Evolutionary conservation across 495 filamentous ascomycete species (phyloP).

Genomic region (Lepraria neglecta): DNA sequence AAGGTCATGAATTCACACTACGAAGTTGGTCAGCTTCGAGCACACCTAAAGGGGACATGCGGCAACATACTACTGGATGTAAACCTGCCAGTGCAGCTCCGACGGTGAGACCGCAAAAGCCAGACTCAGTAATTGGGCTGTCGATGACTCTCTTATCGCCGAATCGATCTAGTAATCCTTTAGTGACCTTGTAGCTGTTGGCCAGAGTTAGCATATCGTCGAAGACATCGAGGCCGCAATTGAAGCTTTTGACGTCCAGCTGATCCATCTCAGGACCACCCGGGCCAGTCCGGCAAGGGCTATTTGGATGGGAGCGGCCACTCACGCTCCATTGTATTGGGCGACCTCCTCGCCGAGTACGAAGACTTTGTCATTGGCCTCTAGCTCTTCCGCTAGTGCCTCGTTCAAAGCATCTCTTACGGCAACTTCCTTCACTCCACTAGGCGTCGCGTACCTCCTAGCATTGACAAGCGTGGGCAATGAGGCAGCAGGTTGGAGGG

Average conservation of each 20-base stretch:
- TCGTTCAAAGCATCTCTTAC: conserved; percentile 97
- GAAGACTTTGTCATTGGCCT: conserved; percentile 89
- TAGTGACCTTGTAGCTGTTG: conserved; percentile 90
- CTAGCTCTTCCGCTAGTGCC: conserved; percentile 94
- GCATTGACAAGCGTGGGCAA: conserved; percentile 41
- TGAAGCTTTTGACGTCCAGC: conserved; percentile 9
- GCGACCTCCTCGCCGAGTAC: conserved; percentile 96
- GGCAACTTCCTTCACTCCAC: conserved; percentile 81
- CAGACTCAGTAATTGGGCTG: conserved; percentile 94
- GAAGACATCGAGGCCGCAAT: neutral
- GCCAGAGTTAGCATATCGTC: conserved; percentile 20
- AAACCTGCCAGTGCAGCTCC: conserved; percentile 91
- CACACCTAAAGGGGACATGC: neutral
- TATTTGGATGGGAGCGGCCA: conserved; percentile 8
- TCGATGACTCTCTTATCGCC: conserved; percentile 97
- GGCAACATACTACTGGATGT: conserved; percentile 75
- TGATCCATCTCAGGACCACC: neutral
- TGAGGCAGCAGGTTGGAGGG: conserved; percentile 46
- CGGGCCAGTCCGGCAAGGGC: neutral
- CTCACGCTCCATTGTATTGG: conserved; percentile 95
- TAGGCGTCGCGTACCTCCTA: conserved; percentile 47
- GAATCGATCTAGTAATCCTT: conserved; percentile 92
- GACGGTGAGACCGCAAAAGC: conserved; percentile 86
- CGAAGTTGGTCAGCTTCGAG: conserved; percentile 16
- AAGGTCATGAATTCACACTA: conserved; percentile 99